These are phyloP conservation scores for Wickerhamiella qilinensis DNA, from an alignment of 805 yeast genomes.

Conservation along the genomic window DNA sequence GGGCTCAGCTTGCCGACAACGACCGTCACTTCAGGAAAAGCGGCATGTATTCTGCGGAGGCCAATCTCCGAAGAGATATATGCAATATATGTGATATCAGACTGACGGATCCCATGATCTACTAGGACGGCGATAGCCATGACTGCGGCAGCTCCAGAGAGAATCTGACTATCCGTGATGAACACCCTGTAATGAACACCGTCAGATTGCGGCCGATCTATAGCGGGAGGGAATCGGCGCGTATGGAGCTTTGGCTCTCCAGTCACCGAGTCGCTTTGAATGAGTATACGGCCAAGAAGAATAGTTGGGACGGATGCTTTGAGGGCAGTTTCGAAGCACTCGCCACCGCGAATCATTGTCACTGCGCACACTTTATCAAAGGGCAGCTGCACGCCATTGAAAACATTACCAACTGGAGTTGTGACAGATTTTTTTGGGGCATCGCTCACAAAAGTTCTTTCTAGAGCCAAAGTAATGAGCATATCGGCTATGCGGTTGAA, in stretches of 20 bases:
- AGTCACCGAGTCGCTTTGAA: constrained; percentile 73
- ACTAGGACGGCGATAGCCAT: constrained; percentile 83
- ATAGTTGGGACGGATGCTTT: constrained; percentile 65
- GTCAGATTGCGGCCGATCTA: constrained; percentile 8
- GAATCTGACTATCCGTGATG: constrained; percentile 72
- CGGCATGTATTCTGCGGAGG: constrained; percentile 50
- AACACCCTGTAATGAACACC: constrained; percentile 30
- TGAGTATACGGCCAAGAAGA: constrained; percentile 64
- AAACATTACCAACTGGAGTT: constrained; percentile 27
- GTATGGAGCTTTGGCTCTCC: constrained; percentile 91
- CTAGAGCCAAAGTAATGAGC: constrained; percentile 53
- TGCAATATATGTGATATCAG: constrained; percentile 50
- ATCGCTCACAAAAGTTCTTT: constrained; percentile 24
- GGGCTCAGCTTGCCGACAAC: constrained; percentile 44
- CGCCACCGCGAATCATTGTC: constrained; percentile 79
- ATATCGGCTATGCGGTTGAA: constrained; percentile 69
- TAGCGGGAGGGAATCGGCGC: constrained; percentile 45
- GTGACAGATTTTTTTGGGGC: constrained; percentile 18
- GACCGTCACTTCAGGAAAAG: constrained; percentile 53
- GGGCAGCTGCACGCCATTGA: constrained; percentile 20
- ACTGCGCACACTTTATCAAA: constrained; percentile 49
- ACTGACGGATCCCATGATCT: constrained; percentile 56
- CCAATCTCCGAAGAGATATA: constrained; percentile 72
- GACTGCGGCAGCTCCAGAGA: constrained; percentile 84
- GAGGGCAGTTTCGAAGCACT: constrained; percentile 70